Evolutionary conservation across 1,139 yeast species (phyloP).

Genomic region (Candida tetrigidarum): DNA sequence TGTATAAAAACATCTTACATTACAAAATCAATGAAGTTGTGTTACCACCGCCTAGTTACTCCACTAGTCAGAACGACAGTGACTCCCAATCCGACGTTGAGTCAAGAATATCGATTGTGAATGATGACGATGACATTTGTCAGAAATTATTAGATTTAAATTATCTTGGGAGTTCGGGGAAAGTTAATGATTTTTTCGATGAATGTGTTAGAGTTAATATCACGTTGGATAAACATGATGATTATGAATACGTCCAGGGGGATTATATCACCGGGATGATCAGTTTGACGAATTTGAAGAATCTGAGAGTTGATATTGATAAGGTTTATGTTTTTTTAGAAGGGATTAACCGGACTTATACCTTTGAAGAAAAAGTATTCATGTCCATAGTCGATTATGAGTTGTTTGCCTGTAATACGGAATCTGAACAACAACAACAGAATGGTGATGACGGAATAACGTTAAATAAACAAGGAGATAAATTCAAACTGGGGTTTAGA

Average conservation of each 20-base stretch:
- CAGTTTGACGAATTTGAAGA: constrained; percentile 4
- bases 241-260: constrained; percentile 13
- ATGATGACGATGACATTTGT: constrained; percentile 7
- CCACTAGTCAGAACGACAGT: constrained; percentile 4
- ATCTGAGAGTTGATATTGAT: constrained; percentile 6
- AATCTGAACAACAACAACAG: background rate
- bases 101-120: background rate
- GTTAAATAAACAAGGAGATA: background rate
- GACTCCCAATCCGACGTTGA: background rate
- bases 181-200: background rate
- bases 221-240: background rate
- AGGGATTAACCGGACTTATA: constrained; percentile 9
- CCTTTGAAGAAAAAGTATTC: constrained; percentile 6
- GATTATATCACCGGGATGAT: constrained; percentile 12
- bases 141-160: constrained; percentile 5
- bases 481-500: constrained; percentile 5
- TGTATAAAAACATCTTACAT: constrained; percentile 13
- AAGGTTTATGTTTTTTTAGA: constrained; percentile 14
- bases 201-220: background rate
- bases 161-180: constrained; percentile 1
- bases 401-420: background rate
- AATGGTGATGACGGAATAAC: background rate
- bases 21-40: constrained; percentile 6
- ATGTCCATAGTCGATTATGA: constrained; percentile 15
- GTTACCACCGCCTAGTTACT: constrained; percentile 13